Conservation (phyloP, 805 yeast genomes). For the Kockiozyma suomiensis region DNA sequence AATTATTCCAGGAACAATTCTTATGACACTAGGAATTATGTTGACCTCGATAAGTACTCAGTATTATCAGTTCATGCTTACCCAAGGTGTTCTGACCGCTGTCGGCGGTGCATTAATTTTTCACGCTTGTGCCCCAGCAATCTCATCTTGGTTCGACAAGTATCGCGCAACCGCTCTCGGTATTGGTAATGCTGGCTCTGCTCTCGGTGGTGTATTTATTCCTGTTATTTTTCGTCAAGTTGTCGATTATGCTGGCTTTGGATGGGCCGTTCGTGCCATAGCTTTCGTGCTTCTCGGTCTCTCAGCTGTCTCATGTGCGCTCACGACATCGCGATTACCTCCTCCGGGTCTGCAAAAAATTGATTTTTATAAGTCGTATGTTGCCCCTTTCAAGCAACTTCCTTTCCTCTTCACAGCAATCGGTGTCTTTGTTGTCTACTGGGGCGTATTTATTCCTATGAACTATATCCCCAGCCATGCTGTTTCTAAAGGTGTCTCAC, state of each 20-base stretch:
- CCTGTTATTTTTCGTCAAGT: slow-evolving; percentile 51
- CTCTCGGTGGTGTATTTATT: slow-evolving; percentile 55
- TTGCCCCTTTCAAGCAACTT: slow-evolving; percentile 37
- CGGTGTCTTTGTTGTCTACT: slow-evolving; percentile 39
- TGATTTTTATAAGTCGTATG: slow-evolving; percentile 7
- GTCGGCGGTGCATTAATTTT: slow-evolving; percentile 50
- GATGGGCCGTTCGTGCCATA: slow-evolving; percentile 56
- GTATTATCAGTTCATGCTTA: slow-evolving; percentile 57
- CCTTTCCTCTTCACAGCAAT: slow-evolving; percentile 34
- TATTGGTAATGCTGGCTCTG: slow-evolving; percentile 53
- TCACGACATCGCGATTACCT: slow-evolving; percentile 38
- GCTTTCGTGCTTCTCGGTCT: slow-evolving; percentile 49
- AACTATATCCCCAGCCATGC: slow-evolving; percentile 42
- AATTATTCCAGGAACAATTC: slow-evolving; percentile 34
- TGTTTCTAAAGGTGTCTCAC: slow-evolving; percentile 30
- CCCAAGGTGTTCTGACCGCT: slow-evolving; percentile 53
- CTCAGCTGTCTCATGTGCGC: slow-evolving; percentile 33
- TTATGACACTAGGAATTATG: slow-evolving; percentile 41
- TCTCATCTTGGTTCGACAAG: slow-evolving; percentile 51
- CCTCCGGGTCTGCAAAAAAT: slow-evolving; percentile 21
- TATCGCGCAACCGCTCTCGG: slow-evolving; percentile 52
- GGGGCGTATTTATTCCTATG: slow-evolving; percentile 41
- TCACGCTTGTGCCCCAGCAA: slow-evolving; percentile 49
- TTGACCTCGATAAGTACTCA: slow-evolving; percentile 44
- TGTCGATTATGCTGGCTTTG: slow-evolving; percentile 52